Evolutionary conservation across 2,329 filamentous ascomycete genomes (phyloP).

Genomic region (Colletotrichum karsti): DNA sequence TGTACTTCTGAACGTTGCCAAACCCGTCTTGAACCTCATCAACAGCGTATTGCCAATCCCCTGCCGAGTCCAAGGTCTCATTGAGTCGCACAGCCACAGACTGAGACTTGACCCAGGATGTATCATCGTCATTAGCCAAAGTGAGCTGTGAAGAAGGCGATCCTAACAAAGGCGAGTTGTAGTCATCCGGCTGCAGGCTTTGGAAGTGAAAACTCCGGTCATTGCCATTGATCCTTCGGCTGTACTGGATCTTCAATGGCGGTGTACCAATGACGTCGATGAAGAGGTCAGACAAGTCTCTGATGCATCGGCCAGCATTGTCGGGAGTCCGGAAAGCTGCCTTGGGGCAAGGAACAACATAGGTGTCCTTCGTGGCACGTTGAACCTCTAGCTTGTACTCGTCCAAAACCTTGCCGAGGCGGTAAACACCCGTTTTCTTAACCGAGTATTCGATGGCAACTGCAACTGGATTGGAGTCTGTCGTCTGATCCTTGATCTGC

Average conservation of each 20-base stretch:
- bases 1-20: conserved; percentile 85
- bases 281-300: conserved; percentile 86
- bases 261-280: conserved; percentile 89
- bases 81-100: conserved; percentile 85
- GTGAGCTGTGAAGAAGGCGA: conserved; percentile 67
- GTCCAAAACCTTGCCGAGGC: conserved; percentile 85
- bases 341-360: conserved; percentile 86
- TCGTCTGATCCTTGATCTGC: conserved; percentile 70
- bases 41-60: conserved; percentile 88
- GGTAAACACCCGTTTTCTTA: conserved; percentile 89
- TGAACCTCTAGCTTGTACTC: conserved; percentile 95
- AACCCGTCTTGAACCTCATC: conserved; percentile 93
- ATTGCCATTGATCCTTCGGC: conserved; percentile 83
- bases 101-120: conserved; percentile 82
- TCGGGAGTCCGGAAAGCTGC: conserved; percentile 75
- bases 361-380: conserved; percentile 76
- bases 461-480: conserved; percentile 67
- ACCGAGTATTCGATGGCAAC: conserved; percentile 77
- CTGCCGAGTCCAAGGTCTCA: conserved; percentile 83
- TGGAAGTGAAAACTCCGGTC: conserved; percentile 90
- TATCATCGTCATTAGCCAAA: conserved; percentile 67
- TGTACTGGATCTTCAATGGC: conserved; percentile 92
- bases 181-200: conserved; percentile 89
- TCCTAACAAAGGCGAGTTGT: conserved; percentile 78
- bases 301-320: conserved; percentile 77